A percentile compares a stretch with the other conserved stretches of the same genome.
Conservation (phyloP, 208 protist genomes). For the Leishmania arabica region DNA sequence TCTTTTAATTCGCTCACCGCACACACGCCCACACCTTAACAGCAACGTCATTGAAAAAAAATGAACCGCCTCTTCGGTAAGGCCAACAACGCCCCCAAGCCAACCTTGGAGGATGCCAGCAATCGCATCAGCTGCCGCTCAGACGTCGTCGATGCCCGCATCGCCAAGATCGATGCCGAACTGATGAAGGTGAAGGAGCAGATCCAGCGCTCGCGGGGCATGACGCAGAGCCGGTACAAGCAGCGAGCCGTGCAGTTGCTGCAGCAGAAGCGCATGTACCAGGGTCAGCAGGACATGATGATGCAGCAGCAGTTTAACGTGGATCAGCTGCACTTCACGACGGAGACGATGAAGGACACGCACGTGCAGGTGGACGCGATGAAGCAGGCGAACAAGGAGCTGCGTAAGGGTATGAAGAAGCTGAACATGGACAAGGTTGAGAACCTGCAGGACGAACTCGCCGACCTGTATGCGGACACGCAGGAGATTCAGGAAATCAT, state of each 20-base stretch:
- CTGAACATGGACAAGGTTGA: slow-evolving; percentile 88
- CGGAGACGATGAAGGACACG: slow-evolving; percentile 92
- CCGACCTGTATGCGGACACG: slow-evolving; percentile 89
- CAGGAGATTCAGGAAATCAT: slow-evolving; percentile 95
- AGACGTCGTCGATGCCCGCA: slow-evolving; percentile 79
- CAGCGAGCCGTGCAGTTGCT: slow-evolving; percentile 90
- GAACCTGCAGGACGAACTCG: slow-evolving; percentile 89
- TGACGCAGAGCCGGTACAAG: slow-evolving; percentile 87
- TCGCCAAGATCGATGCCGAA: slow-evolving; percentile 89
- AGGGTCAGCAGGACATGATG: slow-evolving; percentile 90
- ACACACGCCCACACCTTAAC: not conserved
- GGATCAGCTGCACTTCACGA: slow-evolving; percentile 93
- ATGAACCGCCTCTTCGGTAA: slow-evolving; percentile 94
- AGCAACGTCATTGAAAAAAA: not conserved
- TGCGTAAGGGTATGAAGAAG: slow-evolving; percentile 89
- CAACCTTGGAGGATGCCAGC: slow-evolving; percentile 87
- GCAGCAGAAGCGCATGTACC: slow-evolving; percentile 94
- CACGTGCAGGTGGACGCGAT: slow-evolving; percentile 87
- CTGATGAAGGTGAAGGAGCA: slow-evolving; percentile 82
- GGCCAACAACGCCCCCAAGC: slow-evolving; percentile 59
- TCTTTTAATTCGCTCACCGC: not conserved
- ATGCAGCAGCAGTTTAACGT: slow-evolving; percentile 94
- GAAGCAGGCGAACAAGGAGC: slow-evolving; percentile 86
- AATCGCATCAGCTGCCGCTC: slow-evolving; percentile 66
- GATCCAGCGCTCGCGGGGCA: slow-evolving; percentile 71